Base-by-base conservation (phyloP, 176 grass and related monocot species). In the Aegilops speltoides region DNA sequence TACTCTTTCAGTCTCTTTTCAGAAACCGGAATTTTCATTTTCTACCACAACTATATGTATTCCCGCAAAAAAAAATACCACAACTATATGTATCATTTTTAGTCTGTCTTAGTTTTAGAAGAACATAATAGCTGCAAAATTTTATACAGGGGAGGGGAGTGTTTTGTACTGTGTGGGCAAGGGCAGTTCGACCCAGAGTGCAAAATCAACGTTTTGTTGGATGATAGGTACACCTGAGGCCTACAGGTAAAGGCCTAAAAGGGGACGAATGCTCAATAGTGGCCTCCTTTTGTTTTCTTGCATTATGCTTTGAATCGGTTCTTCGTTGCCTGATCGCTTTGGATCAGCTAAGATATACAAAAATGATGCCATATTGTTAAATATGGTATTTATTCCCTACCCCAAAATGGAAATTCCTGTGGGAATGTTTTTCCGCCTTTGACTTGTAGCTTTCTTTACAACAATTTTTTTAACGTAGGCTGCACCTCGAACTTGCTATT, bases 181-280 rank as follows among this genome's bases (percentile, higher is more conserved):
- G 69, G 41, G 25, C 25, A 36, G 29, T 22, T 86, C 33, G 81
- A 48, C 29, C 60, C 15, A 16, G 15, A 52, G 15, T 52, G 4
- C 48, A 3, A 36, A 83, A 83, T 34, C 22, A 72, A 84, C 67
- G 34, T 45, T 60, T 8, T 52, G 40, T 37, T 77, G 15, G 31
- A 88, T 72, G 85, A 85, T 77, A 75, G 86, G 50, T 85, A 88
- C 77, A 46, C 38, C 19, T 85, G 72, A 84, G 82, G 78, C 82
- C 46, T 82, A 85, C 64, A 85, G 86, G 81, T 85, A 77, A 91
- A 84, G 85, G 14, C 69, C 7, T 86, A 26, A 81, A 85, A 85
- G 56, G 54, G 60, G 36, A 65, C 29, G 17, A 76, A 17, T 65
- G 59, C 75, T 73, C 83, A 66, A 48, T 83, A 24, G 57, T 60